Evolutionary conservation across 1,139 yeast genomes (phyloP).

Genomic region (Candida sp.): DNA sequence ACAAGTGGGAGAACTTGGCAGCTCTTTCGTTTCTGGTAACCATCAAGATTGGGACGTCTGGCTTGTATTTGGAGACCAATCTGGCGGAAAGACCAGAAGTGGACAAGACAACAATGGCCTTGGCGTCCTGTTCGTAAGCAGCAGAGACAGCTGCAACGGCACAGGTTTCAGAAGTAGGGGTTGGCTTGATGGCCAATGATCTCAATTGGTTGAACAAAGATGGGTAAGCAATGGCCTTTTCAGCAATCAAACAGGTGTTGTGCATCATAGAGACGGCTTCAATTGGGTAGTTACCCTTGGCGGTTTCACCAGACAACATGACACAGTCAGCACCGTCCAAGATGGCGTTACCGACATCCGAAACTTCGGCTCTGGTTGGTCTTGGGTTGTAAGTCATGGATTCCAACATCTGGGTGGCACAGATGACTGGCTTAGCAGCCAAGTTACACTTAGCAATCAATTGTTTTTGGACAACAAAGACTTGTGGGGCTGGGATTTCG

Average conservation of each 20-base stretch:
- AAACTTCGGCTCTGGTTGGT: slow-evolving; percentile 99
- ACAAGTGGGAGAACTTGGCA: slow-evolving; percentile 94
- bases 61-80: slow-evolving; percentile 96
- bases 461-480: slow-evolving; percentile 98
- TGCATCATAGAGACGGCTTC: slow-evolving; percentile 99
- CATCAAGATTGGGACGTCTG: slow-evolving; percentile 97
- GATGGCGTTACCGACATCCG: slow-evolving; percentile 99
- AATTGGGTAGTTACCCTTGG: slow-evolving; percentile 98
- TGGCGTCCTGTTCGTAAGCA: slow-evolving; percentile 94
- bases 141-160: slow-evolving; percentile 98
- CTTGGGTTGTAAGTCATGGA: slow-evolving; percentile 99
- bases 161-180: slow-evolving; percentile 94
- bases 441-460: slow-evolving; percentile 98
- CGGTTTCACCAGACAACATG: slow-evolving; percentile 99
- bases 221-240: slow-evolving; percentile 93
- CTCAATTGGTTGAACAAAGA: slow-evolving; percentile 90
- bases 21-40: slow-evolving; percentile 94
- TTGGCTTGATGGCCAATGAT: slow-evolving; percentile 84
- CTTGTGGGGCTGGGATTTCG: slow-evolving; percentile 99
- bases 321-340: slow-evolving; percentile 99
- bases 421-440: slow-evolving; percentile 99
- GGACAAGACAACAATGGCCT: slow-evolving; percentile 95
- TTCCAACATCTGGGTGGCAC: slow-evolving; percentile 99
- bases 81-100: slow-evolving; percentile 97
- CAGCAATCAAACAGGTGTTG: slow-evolving; percentile 96